phyloP scores from a whole-genome alignment of 352 stramenopile species.

The Pythium apleroticum region DNA sequence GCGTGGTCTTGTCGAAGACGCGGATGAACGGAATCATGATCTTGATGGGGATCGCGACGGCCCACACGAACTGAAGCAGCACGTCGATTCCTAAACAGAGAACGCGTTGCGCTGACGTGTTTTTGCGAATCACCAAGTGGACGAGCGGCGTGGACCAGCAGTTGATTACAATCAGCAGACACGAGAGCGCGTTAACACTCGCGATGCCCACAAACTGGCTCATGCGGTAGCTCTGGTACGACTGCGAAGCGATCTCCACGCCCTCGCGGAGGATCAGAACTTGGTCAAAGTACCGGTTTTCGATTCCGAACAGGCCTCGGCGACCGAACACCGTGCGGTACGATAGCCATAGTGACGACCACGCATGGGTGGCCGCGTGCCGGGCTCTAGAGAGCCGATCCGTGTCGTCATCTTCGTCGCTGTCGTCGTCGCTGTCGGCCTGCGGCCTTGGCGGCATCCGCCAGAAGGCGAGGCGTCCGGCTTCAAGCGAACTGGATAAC shows the following conservation, averaged over 20 bases:
- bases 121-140: not conserved
- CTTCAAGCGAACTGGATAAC: not conserved
- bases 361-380: not conserved
- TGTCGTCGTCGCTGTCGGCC: not conserved
- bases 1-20: not conserved
- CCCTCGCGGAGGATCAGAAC: slow-evolving; percentile 6
- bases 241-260: slow-evolving; percentile 17
- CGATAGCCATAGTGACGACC: not conserved
- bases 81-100: not conserved
- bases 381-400: not conserved
- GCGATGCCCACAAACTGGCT: not conserved
- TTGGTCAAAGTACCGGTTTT: slow-evolving; percentile 8
- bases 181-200: not conserved
- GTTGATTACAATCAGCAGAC: slow-evolving; percentile 1
- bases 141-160: slow-evolving; percentile 10
- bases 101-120: not conserved
- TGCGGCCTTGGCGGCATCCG: not conserved
- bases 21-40: not conserved
- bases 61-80: slow-evolving; percentile 2
- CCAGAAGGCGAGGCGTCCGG: not conserved
- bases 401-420: not conserved
- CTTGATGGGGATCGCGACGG: slow-evolving; percentile 2
- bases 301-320: slow-evolving; percentile 7
- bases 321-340: slow-evolving; percentile 8
- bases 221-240: slow-evolving; percentile 11